phyloP scores from a whole-genome alignment of 2,329 filamentous ascomycete genomes.

The Ophiostoma perfectum region DNA sequence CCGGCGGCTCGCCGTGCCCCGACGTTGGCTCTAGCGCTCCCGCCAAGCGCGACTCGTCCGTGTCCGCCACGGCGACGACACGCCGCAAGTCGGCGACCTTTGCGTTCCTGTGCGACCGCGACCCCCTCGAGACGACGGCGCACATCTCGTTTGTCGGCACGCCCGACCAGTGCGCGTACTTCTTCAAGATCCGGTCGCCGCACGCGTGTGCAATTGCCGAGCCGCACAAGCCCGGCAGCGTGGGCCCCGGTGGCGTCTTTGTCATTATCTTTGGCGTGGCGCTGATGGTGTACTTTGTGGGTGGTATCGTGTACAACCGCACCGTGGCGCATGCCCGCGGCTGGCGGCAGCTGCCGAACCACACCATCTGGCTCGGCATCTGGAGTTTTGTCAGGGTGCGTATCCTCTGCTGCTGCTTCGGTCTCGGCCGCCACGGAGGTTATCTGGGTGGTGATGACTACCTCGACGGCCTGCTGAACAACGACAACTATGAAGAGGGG shows the following conservation, averaged over 20 bases:
- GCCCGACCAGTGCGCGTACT: conserved; percentile 87
- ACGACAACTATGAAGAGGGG: conserved; percentile 9
- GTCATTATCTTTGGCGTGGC: conserved; percentile 75
- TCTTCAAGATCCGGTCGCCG: conserved; percentile 84
- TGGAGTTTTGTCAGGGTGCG: conserved; percentile 77
- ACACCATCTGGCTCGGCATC: conserved; percentile 84
- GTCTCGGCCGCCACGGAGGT: conserved; percentile 6
- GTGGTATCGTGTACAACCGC: conserved; percentile 91
- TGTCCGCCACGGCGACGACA: conserved; percentile 32
- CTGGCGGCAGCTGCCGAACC: conserved; percentile 94
- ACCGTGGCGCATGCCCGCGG: conserved; percentile 91
- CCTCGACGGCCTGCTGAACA: conserved; percentile 7
- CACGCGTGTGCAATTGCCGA: conserved; percentile 69
- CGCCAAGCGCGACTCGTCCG: conserved; percentile 30
- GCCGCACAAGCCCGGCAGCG: conserved; percentile 65
- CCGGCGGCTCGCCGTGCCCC: conserved; percentile 68
- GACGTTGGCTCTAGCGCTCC: conserved; percentile 31
- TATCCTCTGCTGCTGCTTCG: conserved; percentile 21
- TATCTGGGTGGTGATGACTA: conserved; percentile 8
- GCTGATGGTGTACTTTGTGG: conserved; percentile 80
- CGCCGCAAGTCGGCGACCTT: conserved; percentile 77
- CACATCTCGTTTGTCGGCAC: conserved; percentile 80
- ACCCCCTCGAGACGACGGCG: conserved; percentile 63
- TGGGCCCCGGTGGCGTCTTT: conserved; percentile 72
- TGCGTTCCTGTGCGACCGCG: conserved; percentile 86